phyloP scores from a whole-genome alignment of 768 basidiomycete genomes.

The Boletellus emodensis region DNA sequence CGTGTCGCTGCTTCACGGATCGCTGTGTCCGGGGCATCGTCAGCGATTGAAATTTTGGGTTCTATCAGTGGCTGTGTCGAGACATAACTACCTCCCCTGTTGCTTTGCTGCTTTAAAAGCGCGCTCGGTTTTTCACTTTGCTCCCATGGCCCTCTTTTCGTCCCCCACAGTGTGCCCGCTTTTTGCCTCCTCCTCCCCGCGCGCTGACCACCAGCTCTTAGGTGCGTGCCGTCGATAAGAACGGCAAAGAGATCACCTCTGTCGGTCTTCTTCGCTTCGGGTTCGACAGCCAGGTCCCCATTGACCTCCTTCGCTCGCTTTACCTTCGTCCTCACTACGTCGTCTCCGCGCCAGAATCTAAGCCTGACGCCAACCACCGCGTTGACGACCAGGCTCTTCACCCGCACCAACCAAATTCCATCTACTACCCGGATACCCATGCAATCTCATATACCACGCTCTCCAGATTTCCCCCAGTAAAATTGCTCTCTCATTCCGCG shows the following conservation, averaged over 20 bases:
- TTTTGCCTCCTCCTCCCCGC: background rate
- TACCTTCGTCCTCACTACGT: slow-evolving; percentile 84
- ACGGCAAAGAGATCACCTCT: slow-evolving; percentile 66
- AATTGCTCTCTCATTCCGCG: slow-evolving; percentile 67
- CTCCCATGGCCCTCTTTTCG: slow-evolving; percentile 21
- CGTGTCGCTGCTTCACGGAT: slow-evolving; percentile 65
- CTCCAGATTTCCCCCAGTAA: slow-evolving; percentile 90
- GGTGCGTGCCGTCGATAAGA: slow-evolving; percentile 68
- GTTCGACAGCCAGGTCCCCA: slow-evolving; percentile 79
- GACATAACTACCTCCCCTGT: background rate
- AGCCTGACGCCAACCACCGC: slow-evolving; percentile 36
- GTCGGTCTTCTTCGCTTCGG: slow-evolving; percentile 88
- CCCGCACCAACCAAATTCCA: slow-evolving; percentile 78
- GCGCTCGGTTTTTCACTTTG: background rate
- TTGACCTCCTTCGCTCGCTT: slow-evolving; percentile 80
- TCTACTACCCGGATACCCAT: slow-evolving; percentile 73
- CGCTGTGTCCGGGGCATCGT: slow-evolving; percentile 65
- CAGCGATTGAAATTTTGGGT: too few relatives aligned
- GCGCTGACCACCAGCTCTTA: slow-evolving; percentile 26
- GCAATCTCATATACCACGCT: slow-evolving; percentile 92
- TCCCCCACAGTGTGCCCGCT: slow-evolving; percentile 14
- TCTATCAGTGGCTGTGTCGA: background rate
- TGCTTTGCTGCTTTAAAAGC: background rate
- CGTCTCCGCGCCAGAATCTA: slow-evolving; percentile 36
- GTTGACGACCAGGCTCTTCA: slow-evolving; percentile 40